A percentile compares a stretch with the other conserved stretches of the same genome.
Evolutionary conservation across 78 protist species (phyloP).

Genomic region (Cavenderia fasciculata): DNA sequence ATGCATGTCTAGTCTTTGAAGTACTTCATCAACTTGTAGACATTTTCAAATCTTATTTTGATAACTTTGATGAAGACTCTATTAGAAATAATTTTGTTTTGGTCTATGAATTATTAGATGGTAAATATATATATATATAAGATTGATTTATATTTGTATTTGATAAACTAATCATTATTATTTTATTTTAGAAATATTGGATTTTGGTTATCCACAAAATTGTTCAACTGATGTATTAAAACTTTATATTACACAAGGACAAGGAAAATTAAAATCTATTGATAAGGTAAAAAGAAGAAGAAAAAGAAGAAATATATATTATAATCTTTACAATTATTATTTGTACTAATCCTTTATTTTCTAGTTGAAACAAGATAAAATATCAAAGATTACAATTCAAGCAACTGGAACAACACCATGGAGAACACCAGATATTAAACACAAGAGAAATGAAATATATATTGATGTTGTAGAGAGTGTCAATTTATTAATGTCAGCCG

Average conservation of each 20-base stretch:
- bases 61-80: constrained; percentile 84
- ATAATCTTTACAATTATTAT: not conserved
- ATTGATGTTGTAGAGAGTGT: constrained; percentile 93
- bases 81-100: constrained; percentile 91
- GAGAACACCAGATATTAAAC: constrained; percentile 92
- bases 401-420: constrained; percentile 95
- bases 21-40: constrained; percentile 79
- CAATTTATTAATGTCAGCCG: constrained; percentile 75
- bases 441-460: constrained; percentile 93
- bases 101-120: constrained; percentile 95
- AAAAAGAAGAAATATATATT: not conserved
- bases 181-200: constrained; percentile 86
- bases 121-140: constrained; percentile 28
- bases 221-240: constrained; percentile 89
- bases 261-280: constrained; percentile 70
- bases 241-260: constrained; percentile 88
- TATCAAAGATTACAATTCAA: constrained; percentile 82
- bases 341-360: not conserved
- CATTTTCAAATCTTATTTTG: constrained; percentile 89
- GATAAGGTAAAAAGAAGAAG: constrained; percentile 41
- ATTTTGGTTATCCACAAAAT: constrained; percentile 97
- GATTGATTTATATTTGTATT: no score
- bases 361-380: constrained; percentile 69
- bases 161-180: not conserved
- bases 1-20: constrained; percentile 93